Base-by-base conservation (phyloP, 2,329 filamentous ascomycete genomes). In the Talaromyces verruculosus region DNA sequence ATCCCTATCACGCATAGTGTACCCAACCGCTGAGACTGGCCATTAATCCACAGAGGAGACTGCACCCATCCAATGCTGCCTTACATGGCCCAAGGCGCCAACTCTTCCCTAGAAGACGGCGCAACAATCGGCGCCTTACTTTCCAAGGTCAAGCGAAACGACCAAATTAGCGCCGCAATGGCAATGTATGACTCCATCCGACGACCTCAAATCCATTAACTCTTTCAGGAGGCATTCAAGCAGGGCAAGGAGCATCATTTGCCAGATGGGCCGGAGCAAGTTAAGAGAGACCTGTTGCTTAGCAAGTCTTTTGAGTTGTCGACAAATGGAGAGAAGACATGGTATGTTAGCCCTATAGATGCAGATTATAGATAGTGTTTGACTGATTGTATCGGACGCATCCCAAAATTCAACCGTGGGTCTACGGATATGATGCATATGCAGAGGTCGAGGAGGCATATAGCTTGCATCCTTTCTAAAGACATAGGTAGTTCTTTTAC, bases 31-130 rank as follows among this genome's bases (percentile, higher is more conserved):
- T 37, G n/a, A 43, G 6, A 45, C 17, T n/a, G 2, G 19, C 2
- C 8, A 5, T 22, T 8, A 59, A 5, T 19, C 7, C 17, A 33
- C 30, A 59, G 33, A 35, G 30, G 55, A 5, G 55, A 59, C n/a
- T 59, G 85, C 0, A 89, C 86, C 67, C 88, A 89, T 71, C 84
- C 86, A 0, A 88, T 88, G 86, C 77, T 89, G 1, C 86, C 86
- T 3, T 85, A 86, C 68, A 79, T 87, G 30, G 88, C 86, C 0
- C 89, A 88, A 73, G 88, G 89, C 0, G 89, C 88, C n/a, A 90
- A 90, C 72, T 88, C 84, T 0, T 85, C 86, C 0, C 80, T 91
- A 1, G 89, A 91, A 72, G 89, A 91, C 63, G 88, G 88, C 0
- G 87, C 88, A 0, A 87, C 89, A 0, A 76, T 91, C 0, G 89